Evolutionary conservation across 148 eudicot species (phyloP).

Genomic region (Camellia japonica): DNA sequence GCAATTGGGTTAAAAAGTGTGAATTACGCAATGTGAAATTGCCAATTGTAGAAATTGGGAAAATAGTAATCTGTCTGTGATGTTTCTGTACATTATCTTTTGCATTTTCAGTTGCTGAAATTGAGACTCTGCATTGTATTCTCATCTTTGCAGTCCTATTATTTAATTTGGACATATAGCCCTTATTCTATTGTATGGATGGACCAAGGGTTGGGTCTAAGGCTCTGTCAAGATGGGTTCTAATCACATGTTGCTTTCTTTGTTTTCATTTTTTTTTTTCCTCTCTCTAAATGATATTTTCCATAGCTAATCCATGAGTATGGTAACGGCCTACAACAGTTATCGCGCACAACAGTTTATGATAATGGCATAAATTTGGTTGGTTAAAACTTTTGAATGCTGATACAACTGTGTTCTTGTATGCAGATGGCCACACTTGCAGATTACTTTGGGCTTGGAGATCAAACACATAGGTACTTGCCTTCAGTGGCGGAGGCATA

Average conservation of each 20-base stretch:
- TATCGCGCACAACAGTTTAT: neutral
- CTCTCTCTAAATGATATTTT: neutral
- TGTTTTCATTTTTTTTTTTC: neutral
- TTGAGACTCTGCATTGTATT: neutral
- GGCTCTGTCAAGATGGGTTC: neutral
- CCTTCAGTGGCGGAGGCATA: no score
- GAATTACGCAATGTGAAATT: neutral
- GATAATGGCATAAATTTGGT: neutral
- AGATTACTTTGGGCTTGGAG: conserved; percentile 85
- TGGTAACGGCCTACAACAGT: no score
- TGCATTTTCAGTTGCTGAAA: neutral
- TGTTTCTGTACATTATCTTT: neutral
- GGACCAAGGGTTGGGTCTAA: neutral
- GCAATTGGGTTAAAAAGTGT: neutral
- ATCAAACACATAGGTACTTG: conserved; percentile 82
- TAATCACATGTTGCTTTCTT: neutral
- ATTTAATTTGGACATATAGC: no score
- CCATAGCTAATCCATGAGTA: neutral
- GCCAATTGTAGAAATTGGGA: neutral
- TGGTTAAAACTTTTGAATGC: neutral
- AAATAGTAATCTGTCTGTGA: neutral
- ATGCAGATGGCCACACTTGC: conserved; percentile 96
- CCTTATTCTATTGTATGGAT: neutral
- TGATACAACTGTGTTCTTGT: conserved; percentile 17
- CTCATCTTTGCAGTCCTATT: neutral